Evolutionary conservation across 169 alveolate species (phyloP).

Genomic region (Theileria annulata): DNA sequence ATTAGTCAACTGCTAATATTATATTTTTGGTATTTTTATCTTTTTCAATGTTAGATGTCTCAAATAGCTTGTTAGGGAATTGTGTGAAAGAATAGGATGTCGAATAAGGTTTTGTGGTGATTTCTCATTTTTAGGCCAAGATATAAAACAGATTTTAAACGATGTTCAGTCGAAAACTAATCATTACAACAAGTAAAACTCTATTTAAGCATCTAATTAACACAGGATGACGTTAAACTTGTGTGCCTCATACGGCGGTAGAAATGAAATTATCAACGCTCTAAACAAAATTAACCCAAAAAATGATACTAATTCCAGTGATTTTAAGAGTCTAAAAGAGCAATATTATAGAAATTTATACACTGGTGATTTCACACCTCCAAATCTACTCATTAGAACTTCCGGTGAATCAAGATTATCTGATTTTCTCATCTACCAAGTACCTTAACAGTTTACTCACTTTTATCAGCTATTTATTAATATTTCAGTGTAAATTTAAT

Average conservation of each 20-base stretch:
- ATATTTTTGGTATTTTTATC: not conserved
- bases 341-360: constrained; percentile 66
- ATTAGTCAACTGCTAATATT: not conserved
- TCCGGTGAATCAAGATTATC: constrained; percentile 89
- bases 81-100: constrained; percentile 55
- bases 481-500: not conserved
- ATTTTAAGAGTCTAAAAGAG: not conserved
- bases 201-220: not conserved
- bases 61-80: constrained; percentile 39
- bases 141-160: constrained; percentile 48
- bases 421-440: constrained; percentile 86
- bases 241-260: constrained; percentile 64
- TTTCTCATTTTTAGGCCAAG: constrained; percentile 62
- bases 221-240: constrained; percentile 41
- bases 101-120: constrained; percentile 69
- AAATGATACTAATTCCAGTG: not conserved
- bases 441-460: constrained; percentile 7
- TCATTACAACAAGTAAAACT: constrained; percentile 59
- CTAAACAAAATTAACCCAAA: constrained; percentile 22
- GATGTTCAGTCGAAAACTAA: constrained; percentile 63
- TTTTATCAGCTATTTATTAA: not conserved
- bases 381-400: constrained; percentile 84
- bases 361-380: constrained; percentile 76
- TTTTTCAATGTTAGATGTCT: not conserved
- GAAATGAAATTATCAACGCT: constrained; percentile 55